Conservation (phyloP, 768 basidiomycete species). For the Lactifluus echinatus region DNA sequence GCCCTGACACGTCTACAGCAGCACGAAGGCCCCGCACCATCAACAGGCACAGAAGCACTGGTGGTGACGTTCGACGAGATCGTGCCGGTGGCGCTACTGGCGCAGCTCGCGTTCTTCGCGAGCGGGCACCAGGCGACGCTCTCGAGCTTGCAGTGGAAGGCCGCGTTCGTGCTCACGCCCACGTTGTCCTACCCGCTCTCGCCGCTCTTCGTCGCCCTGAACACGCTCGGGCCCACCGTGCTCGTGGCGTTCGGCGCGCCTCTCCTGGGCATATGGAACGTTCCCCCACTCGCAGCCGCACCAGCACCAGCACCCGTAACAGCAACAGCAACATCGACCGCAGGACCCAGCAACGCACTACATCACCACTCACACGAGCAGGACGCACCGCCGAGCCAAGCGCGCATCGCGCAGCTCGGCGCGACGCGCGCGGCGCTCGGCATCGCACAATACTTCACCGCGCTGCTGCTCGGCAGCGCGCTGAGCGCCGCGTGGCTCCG, state of each 20-base stretch:
- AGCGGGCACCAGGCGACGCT: slow-evolving; percentile 92
- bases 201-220: slow-evolving; percentile 62
- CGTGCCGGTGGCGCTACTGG: slow-evolving; percentile 66
- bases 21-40: neutral
- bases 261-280: slow-evolving; percentile 76
- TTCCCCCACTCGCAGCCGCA: slow-evolving; percentile 43
- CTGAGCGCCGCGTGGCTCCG: slow-evolving; percentile 66
- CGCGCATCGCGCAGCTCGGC: slow-evolving; percentile 9
- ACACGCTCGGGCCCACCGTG: slow-evolving; percentile 68
- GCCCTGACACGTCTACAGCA: slow-evolving; percentile 30
- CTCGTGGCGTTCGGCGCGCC: slow-evolving; percentile 60
- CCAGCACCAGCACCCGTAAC: neutral
- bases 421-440: slow-evolving; percentile 25
- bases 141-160: slow-evolving; percentile 91
- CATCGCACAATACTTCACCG: slow-evolving; percentile 60
- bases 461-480: slow-evolving; percentile 60
- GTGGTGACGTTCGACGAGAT: slow-evolving; percentile 49
- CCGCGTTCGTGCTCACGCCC: slow-evolving; percentile 74
- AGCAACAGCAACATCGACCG: neutral
- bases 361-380: too few species aligned
- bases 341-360: neutral
- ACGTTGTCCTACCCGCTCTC: slow-evolving; percentile 66
- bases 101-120: slow-evolving; percentile 67
- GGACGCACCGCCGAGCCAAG: slow-evolving; percentile 14
- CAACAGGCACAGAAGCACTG: too few species aligned